These are phyloP conservation scores for Tylopilus sp. DNA, from an alignment of 1,284 basidiomycete genomes.

Conservation along the genomic window DNA sequence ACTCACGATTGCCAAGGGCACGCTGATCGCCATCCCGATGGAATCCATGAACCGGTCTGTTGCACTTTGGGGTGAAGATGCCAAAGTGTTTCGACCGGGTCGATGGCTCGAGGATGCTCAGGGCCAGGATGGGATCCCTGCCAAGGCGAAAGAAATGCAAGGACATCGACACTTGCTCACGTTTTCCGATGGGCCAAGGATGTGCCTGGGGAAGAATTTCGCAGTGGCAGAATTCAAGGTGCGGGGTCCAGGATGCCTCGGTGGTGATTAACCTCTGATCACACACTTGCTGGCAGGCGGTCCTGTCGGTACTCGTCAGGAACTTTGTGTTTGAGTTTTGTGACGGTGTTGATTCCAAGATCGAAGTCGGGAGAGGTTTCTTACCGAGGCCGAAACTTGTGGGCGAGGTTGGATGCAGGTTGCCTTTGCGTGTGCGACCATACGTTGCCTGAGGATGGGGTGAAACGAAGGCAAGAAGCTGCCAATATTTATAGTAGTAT, in stretches of 20 bases:
- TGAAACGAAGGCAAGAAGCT: too few relatives aligned
- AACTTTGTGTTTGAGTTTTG: constrained; percentile 21
- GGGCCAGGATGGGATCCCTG: constrained; percentile 10
- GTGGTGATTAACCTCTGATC: neutral
- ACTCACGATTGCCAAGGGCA: too few relatives aligned
- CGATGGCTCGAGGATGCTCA: constrained; percentile 1
- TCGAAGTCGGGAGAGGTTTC: constrained; percentile 16
- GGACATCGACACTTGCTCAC: constrained; percentile 42
- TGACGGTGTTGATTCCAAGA: constrained; percentile 16
- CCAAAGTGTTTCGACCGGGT: too few relatives aligned
- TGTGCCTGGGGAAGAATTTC: constrained; percentile 41
- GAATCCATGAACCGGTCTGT: too few relatives aligned
- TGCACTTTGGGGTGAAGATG: too few relatives aligned
- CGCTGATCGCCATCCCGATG: too few relatives aligned
- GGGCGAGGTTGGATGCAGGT: constrained; percentile 21
- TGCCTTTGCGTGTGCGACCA: constrained; percentile 23
- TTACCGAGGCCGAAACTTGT: constrained; percentile 22
- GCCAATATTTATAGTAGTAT: too few relatives aligned
- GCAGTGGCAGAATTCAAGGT: constrained; percentile 49
- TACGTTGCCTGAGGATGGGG: constrained; percentile 3
- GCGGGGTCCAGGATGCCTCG: neutral
- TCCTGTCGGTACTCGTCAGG: constrained; percentile 22
- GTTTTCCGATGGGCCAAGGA: constrained; percentile 40
- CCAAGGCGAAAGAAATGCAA: constrained; percentile 36
- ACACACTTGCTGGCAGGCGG: constrained; percentile 10